Base-by-base conservation (phyloP, 371 early-diverging fungal species). In the Capillidium heterosporum region DNA sequence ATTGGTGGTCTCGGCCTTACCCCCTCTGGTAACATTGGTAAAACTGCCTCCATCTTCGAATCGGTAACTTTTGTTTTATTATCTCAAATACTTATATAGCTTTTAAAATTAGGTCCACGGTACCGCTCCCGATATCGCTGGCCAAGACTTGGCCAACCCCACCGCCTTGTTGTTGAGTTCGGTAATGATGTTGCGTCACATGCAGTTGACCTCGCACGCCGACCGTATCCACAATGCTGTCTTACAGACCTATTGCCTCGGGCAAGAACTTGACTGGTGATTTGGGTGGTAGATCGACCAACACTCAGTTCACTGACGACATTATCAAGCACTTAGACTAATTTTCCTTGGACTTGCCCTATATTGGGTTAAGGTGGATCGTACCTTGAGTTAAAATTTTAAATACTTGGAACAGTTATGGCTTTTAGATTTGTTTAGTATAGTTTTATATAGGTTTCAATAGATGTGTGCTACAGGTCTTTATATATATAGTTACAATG, bases 1-100 rank as follows among this genome's bases (percentile, higher is more conserved):
- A 94, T 97, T 65, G 98, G 98, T 64, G 98, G 98, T 61, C 83
- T 97, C 58, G 98, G 98, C 48, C 73, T 97, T 65, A 95, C 96
- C 17, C 96, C 96, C 49, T 88, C 89, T 48, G 97, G 96, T 57
- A 97, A 97, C 84, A 95, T 97, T 77, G 95, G 97, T 61, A 82
- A 79, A 56, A 87, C 91, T 65, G 95, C 93, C 56, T 84, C 86
- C 64, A 93, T 97, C 81, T 97, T 97, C 61, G 97, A 97, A 72
- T 78, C 84, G 43, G 96, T 73, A 62, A 35, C 21, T 19, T 8
- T 32, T 19, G 24, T 35, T 41, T 43, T 29, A 35, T 24, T 55
- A 39, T 55, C 10, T 44, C 11, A 10, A 52, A 26, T 44, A 56
- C 26, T n/a, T n/a, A 4, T 10, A 21, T 11, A 26, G 4, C 15